phyloP scores from a whole-genome alignment of 2,329 filamentous ascomycete species.

The Calonectria leucothoes region DNA sequence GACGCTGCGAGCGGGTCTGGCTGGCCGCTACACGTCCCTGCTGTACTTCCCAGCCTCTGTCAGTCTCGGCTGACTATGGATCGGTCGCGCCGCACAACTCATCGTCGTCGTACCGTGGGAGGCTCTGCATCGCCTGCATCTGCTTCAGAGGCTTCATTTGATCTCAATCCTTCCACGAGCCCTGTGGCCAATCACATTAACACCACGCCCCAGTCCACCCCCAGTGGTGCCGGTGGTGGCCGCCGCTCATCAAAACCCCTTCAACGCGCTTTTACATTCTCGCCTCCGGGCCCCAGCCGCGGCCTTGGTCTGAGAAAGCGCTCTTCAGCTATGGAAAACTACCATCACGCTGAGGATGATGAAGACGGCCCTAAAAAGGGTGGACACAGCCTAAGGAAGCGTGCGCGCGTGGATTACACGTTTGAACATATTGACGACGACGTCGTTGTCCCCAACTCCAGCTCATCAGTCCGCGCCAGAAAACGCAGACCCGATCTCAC shows the following conservation, averaged over 20 bases:
- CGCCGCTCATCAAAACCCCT: conserved; percentile 50
- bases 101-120: conserved; percentile 47
- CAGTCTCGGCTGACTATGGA: conserved; percentile 49
- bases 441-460: conserved; percentile 48
- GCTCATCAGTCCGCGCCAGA: conserved; percentile 47
- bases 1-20: conserved; percentile 41
- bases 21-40: conserved; percentile 44
- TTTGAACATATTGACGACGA: conserved; percentile 65
- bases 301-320: conserved; percentile 53
- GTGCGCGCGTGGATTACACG: conserved; percentile 68
- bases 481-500: conserved; percentile 51
- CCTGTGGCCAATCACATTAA: conserved; percentile 47
- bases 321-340: conserved; percentile 56
- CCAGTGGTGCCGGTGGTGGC: conserved; percentile 39
- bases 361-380: conserved; percentile 65
- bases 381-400: conserved; percentile 68
- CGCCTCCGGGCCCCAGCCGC: conserved; percentile 47
- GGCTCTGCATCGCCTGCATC: conserved; percentile 50
- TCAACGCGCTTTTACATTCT: conserved; percentile 52
- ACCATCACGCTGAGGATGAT: conserved; percentile 56
- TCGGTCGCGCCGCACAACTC: conserved; percentile 50
- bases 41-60: conserved; percentile 44
- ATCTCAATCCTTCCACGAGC: conserved; percentile 46
- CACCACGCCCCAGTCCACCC: conserved; percentile 46
- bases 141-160: conserved; percentile 45